Percentiles rank a stretch among this genome's conserved stretches.
Evolutionary conservation across 139 green algal genomes (phyloP).

Genomic region (Chlorella ohadii): DNA sequence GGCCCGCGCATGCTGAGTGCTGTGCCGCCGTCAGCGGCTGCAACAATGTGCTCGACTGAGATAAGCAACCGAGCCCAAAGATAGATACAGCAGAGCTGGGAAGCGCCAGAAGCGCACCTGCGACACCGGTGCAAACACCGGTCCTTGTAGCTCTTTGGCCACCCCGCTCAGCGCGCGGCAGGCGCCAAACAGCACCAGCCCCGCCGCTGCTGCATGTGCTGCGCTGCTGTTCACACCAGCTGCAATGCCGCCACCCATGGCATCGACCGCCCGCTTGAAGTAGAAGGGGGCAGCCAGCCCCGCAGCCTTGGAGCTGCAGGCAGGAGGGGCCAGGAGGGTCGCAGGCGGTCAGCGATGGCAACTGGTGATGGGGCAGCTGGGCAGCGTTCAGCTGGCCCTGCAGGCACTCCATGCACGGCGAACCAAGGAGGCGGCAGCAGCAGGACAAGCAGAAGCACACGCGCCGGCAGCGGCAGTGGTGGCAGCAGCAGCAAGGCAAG

Average conservation of each 20-base stretch:
- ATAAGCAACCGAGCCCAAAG: too few species aligned
- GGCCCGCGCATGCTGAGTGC: too few species aligned
- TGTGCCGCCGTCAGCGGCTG: too few species aligned
- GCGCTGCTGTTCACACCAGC: constrained; percentile 3
- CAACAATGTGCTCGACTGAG: too few species aligned
- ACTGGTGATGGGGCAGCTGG: too few species aligned
- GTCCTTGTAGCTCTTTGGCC: constrained; percentile 84
- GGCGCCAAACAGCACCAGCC: constrained; percentile 52
- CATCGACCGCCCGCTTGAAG: constrained; percentile 84
- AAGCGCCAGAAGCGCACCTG: too few species aligned
- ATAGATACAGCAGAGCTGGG: too few species aligned
- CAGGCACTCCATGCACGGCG: too few species aligned
- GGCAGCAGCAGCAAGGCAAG: too few species aligned
- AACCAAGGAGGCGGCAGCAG: too few species aligned
- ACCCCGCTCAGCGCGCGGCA: constrained; percentile 75
- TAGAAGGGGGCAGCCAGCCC: constrained; percentile 78
- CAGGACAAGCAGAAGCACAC: neutral
- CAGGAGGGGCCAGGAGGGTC: neutral
- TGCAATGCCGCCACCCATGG: constrained; percentile 39
- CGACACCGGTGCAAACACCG: constrained; percentile 84
- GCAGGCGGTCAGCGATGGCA: too few species aligned
- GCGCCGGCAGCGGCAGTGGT: neutral
- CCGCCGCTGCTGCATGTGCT: constrained; percentile 22
- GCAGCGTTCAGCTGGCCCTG: too few species aligned
- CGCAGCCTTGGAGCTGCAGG: constrained; percentile 46